Evolutionary conservation across 768 basidiomycete genomes (phyloP).

Genomic region (Kwoniella newhampshirensis): DNA sequence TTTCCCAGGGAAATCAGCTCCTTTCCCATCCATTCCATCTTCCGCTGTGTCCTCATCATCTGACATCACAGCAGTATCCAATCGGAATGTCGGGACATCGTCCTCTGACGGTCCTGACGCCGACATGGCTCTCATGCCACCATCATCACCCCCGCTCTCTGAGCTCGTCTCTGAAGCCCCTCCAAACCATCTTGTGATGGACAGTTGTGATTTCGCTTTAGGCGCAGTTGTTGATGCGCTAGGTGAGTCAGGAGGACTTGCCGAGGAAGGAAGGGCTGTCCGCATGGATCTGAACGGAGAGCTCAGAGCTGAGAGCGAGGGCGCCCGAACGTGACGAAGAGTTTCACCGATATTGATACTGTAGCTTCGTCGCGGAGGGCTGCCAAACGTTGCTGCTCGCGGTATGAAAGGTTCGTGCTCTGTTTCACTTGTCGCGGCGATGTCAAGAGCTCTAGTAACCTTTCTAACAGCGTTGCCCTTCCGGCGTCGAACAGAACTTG

Average conservation of each 20-base stretch:
- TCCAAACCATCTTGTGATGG: conserved; percentile 34
- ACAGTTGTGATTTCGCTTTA: conserved; percentile 15
- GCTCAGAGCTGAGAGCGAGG: conserved; percentile 25
- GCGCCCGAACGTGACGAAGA: conserved; percentile 36
- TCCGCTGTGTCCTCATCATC: conserved; percentile 8
- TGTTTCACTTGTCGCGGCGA: no score
- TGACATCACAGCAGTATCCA: not conserved
- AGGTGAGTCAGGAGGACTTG: not conserved
- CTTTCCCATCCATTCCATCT: conserved; percentile 4
- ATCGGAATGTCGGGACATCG: conserved; percentile 4
- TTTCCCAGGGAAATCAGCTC: no score
- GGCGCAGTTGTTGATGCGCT: not conserved
- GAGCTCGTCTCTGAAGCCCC: conserved; percentile 20
- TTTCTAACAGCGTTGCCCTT: conserved; percentile 14
- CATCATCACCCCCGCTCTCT: conserved; percentile 18
- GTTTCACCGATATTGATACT: conserved; percentile 32
- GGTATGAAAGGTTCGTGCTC: no score
- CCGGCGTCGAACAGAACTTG: conserved; percentile 4
- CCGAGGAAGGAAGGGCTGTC: not conserved
- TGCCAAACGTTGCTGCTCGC: no score
- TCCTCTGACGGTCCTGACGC: conserved; percentile 14
- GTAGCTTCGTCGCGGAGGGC: no score
- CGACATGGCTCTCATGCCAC: not conserved
- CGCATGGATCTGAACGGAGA: conserved; percentile 32
- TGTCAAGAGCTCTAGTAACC: not conserved